A percentile compares a stretch with the other conserved stretches of the same genome.
These are phyloP conservation scores for Sporothrix luriei DNA, from an alignment of 2,329 filamentous ascomycete genomes.

Conservation along the genomic window DNA sequence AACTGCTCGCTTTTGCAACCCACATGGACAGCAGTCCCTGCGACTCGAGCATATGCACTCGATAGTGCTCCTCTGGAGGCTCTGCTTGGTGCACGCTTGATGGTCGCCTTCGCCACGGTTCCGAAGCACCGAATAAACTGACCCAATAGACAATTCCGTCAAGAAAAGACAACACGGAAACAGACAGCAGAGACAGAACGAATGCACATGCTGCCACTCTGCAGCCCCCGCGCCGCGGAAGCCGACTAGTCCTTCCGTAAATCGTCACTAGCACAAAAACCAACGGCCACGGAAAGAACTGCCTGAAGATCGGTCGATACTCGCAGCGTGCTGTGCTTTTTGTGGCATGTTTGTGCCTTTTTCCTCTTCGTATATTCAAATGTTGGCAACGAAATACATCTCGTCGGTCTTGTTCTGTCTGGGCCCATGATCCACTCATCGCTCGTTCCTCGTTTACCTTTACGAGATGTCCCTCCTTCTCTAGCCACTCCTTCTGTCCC, in stretches of 20 bases:
- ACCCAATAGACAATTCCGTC: not conserved
- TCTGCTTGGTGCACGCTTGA: not conserved
- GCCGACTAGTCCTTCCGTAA: constrained; percentile 8
- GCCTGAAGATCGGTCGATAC: constrained; percentile 17
- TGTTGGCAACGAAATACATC: not conserved
- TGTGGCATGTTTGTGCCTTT: not conserved
- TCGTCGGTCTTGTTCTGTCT: constrained; percentile 1
- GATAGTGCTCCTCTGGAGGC: not conserved
- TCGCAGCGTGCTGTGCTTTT: not conserved
- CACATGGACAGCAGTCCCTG: constrained; percentile 10
- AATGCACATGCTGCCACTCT: constrained; percentile 2
- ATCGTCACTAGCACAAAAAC: not conserved
- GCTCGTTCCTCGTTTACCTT: constrained; percentile 5
- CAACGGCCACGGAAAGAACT: constrained; percentile 3
- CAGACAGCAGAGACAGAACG: not conserved
- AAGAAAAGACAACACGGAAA: not conserved
- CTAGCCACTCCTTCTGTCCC: too few species aligned
- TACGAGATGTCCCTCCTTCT: not conserved
- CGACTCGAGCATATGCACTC: constrained; percentile 9
- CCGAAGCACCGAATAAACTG: not conserved
- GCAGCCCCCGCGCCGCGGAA: constrained; percentile 26
- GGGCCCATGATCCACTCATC: not conserved
- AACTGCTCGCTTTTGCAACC: not conserved
- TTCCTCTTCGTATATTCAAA: not conserved
- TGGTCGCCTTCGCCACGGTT: not conserved